Evolutionary conservation across 2,329 filamentous ascomycete genomes (phyloP).

Genomic region (Nemania sp.): DNA sequence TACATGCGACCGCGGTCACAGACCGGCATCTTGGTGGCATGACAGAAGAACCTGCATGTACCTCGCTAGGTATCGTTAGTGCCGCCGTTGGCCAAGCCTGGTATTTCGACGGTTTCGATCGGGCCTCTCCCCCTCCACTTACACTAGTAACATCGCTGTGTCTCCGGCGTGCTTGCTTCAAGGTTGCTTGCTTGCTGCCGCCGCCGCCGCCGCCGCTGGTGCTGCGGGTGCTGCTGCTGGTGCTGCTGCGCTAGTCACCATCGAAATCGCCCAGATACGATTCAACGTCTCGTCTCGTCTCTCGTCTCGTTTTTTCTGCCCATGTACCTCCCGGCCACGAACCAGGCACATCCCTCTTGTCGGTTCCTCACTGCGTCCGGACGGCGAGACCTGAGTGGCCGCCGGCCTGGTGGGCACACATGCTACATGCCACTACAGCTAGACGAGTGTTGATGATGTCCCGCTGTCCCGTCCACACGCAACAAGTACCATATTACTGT

Average conservation of each 20-base stretch:
- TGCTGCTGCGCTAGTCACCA: slow-evolving; percentile 46
- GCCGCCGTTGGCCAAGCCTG: slow-evolving; percentile 20
- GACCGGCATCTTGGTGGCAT: slow-evolving; percentile 42
- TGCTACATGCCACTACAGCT: slow-evolving; percentile 8
- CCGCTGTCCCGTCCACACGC: slow-evolving; percentile 10
- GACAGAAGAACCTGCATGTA: slow-evolving; percentile 43
- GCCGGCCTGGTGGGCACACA: slow-evolving; percentile 33
- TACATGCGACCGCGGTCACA: slow-evolving; percentile 38
- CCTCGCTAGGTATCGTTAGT: slow-evolving; percentile 32
- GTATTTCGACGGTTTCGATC: slow-evolving; percentile 29
- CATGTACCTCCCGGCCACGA: slow-evolving; percentile 31
- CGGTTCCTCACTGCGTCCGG: slow-evolving; percentile 31
- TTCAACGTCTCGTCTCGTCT: slow-evolving; percentile 33
- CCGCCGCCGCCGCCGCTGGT: too few relatives aligned
- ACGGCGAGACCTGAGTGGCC: slow-evolving; percentile 33
- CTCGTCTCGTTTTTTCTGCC: too few relatives aligned
- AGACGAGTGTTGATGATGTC: slow-evolving; percentile 29
- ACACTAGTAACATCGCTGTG: slow-evolving; percentile 31
- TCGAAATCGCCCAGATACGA: slow-evolving; percentile 36
- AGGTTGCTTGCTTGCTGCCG: too few relatives aligned
- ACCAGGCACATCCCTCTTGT: slow-evolving; percentile 44
- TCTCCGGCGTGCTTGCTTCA: slow-evolving; percentile 40
- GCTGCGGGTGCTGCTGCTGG: too few relatives aligned
- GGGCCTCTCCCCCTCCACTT: slow-evolving; percentile 40
- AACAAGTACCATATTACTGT: slow-evolving; percentile 17